These are phyloP conservation scores for Geranium incanum DNA, from an alignment of 441 rosid genomes.

Conservation along the genomic window DNA sequence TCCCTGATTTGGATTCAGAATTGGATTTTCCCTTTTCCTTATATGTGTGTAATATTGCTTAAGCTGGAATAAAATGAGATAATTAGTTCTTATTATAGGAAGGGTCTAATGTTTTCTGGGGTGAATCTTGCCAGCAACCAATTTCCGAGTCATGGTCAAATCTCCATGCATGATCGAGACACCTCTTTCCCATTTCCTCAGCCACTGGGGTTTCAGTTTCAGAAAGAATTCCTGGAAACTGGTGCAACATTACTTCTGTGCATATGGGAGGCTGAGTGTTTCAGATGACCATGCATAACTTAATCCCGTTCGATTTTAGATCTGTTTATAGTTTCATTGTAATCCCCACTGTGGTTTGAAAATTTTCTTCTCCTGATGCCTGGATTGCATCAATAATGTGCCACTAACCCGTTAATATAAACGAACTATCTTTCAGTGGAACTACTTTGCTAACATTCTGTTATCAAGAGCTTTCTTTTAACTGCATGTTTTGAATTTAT, in stretches of 20 bases:
- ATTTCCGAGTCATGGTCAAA: not conserved
- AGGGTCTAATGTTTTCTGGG: not conserved
- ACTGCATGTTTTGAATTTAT: not conserved
- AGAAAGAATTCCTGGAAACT: not conserved
- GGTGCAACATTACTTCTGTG: not conserved
- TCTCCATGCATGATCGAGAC: not conserved
- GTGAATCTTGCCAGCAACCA: not conserved
- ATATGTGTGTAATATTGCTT: not conserved
- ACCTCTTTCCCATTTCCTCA: not conserved
- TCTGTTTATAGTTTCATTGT: not conserved
- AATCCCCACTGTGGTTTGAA: not conserved
- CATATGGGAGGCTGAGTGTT: not conserved
- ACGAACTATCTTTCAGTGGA: not conserved
- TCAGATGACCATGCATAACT: not conserved
- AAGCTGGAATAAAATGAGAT: not conserved
- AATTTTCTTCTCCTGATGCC: not conserved
- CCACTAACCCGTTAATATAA: not conserved
- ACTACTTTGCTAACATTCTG: not conserved
- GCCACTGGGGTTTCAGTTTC: not conserved
- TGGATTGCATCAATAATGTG: not conserved
- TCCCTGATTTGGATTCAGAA: not conserved
- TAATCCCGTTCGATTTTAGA: not conserved
- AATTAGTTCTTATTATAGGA: not conserved
- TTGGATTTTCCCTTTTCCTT: slow-evolving; percentile 3
- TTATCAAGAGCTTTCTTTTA: not conserved